phyloP scores from a whole-genome alignment of 2,329 filamentous ascomycete genomes.

The Colletotrichum eremochloae region DNA sequence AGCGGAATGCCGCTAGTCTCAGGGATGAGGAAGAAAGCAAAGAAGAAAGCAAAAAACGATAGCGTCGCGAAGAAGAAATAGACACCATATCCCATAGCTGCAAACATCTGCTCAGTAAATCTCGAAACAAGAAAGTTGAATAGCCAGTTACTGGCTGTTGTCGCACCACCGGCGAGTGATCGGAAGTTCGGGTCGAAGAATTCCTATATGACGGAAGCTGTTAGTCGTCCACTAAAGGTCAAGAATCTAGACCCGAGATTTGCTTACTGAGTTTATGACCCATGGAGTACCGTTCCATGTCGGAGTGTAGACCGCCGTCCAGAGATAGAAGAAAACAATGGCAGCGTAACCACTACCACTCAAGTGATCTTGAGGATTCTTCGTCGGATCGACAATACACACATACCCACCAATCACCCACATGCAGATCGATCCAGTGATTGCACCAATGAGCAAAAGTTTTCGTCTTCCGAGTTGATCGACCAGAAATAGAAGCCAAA shows the following conservation, averaged over 20 bases:
- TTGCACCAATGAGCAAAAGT: slow-evolving; percentile 71
- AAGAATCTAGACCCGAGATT: no score
- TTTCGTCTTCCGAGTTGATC: slow-evolving; percentile 63
- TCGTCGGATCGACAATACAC: slow-evolving; percentile 54
- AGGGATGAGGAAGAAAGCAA: slow-evolving; percentile 65
- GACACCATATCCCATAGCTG: slow-evolving; percentile 61
- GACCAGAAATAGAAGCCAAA: slow-evolving; percentile 75
- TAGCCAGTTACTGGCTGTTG: slow-evolving; percentile 70
- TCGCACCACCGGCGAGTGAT: slow-evolving; percentile 68
- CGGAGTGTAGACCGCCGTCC: slow-evolving; percentile 66
- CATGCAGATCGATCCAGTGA: slow-evolving; percentile 70
- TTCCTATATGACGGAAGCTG: slow-evolving; percentile 51
- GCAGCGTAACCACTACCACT: slow-evolving; percentile 65
- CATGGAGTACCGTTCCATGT: slow-evolving; percentile 73
- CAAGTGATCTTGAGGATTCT: slow-evolving; percentile 53
- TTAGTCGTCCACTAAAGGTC: background rate
- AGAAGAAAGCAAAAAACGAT: slow-evolving; percentile 61
- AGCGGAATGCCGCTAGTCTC: slow-evolving; percentile 67
- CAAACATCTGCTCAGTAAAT: slow-evolving; percentile 66
- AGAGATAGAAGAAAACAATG: slow-evolving; percentile 77
- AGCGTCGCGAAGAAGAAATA: slow-evolving; percentile 68
- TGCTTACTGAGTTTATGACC: slow-evolving; percentile 63
- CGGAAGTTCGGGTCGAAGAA: slow-evolving; percentile 66
- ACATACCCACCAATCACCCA: slow-evolving; percentile 73
- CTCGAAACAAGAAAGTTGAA: slow-evolving; percentile 68